Evolutionary conservation across 202 grass and related monocot species (phyloP), one percentile per base, ranked within the genome.

Genomic region (Carex sylvatica): DNA sequence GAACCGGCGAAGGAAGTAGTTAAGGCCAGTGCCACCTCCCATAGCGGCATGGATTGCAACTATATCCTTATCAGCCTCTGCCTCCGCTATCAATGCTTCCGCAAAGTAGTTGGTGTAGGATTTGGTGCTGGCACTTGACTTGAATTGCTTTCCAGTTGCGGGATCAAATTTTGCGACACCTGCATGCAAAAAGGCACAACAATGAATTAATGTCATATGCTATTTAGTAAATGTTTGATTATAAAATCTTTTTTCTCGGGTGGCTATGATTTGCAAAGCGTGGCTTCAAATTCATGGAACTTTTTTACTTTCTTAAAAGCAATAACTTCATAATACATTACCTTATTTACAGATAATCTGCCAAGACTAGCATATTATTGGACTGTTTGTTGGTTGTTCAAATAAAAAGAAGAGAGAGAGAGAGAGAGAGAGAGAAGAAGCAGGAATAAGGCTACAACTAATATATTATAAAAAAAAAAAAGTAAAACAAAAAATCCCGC

Each of bases 41-140:
- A 97, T 97, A 62, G 94, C 94, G 0, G 94, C 94, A 75, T 97
- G 94, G 84, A 97, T 97, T 13, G 94, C 88, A 14, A 97, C 92
- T 61, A 97, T 82, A 80, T 85, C 86, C 87, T 85, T 90, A 87
- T 97, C 94, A 67, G 75, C 83, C 83, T 97, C 94, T 74, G 94
- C 94, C 86, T 97, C 92, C 1, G 94, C 92, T 28, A 97, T 93
- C 9, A 97, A 91, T 64, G 94, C 74, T 83, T 97, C 90, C 4
- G 92, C 94, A 80, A 97, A 97, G 81, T 92, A 97, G 83, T 94
- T 91, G 7, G 94, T 94, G 82, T 94, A 97, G 30, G 94, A 94
- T 82, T 85, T 74, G 46, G 92, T 97, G 87, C 89, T 91, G 5
- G 77, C 88, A 3, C 83, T 76, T 3, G 84, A 67, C 88, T 97